phyloP scores from a whole-genome alignment of 2,329 filamentous ascomycete species.

The Cercospora sp. region DNA sequence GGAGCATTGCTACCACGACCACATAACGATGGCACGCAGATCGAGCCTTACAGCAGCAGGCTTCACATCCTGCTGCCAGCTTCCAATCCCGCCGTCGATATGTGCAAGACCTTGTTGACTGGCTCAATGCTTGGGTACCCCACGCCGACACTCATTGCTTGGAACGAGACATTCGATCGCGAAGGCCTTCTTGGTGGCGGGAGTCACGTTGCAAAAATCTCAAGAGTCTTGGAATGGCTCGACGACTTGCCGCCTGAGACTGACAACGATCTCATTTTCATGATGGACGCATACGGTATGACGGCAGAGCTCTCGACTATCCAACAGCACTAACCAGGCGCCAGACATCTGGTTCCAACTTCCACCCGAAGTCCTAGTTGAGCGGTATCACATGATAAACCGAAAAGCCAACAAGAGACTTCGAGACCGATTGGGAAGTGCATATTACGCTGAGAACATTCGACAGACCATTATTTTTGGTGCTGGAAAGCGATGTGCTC shows the following conservation, averaged over 20 bases:
- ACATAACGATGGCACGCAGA: not conserved
- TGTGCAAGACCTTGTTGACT: conserved; percentile 29
- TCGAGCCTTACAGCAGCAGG: conserved; percentile 12
- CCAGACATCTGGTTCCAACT: conserved; percentile 34
- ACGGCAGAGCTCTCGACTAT: not conserved
- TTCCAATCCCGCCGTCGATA: conserved; percentile 21
- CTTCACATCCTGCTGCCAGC: conserved; percentile 28
- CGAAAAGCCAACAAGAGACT: conserved; percentile 48
- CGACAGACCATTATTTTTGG: conserved; percentile 56
- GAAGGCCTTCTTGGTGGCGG: conserved; percentile 24
- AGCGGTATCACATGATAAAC: conserved; percentile 30
- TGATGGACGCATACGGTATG: conserved; percentile 33
- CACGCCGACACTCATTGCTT: conserved; percentile 29
- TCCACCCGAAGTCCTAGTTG: conserved; percentile 28
- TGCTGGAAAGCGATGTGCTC: conserved; percentile 56
- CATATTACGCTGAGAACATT: conserved; percentile 38
- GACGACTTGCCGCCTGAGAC: conserved; percentile 19
- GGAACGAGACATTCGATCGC: conserved; percentile 22
- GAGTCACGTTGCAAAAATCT: conserved; percentile 30
- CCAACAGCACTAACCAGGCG: not conserved
- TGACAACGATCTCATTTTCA: conserved; percentile 29
- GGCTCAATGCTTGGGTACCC: conserved; percentile 24
- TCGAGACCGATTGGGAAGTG: conserved; percentile 39
- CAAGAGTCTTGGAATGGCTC: conserved; percentile 23
- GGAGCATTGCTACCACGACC: conserved; percentile 1